Percentiles rank a stretch among this genome's conserved stretches.
Evolutionary conservation across 768 basidiomycete species (phyloP).

Genomic region (Suillus subluteus): DNA sequence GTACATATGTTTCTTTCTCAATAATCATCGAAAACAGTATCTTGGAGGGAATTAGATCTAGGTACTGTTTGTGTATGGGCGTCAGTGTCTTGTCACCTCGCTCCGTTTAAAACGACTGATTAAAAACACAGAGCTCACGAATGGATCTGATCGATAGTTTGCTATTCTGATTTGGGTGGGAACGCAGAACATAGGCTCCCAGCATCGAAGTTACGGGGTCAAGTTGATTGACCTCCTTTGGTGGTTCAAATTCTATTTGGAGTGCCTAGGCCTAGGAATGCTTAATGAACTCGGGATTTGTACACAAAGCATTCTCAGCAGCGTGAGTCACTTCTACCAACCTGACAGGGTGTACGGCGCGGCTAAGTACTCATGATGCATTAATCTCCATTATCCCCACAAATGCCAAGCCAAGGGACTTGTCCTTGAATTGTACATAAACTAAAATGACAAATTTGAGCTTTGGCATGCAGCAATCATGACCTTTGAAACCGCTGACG

Average conservation of each 20-base stretch:
- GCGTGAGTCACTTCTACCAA: background rate
- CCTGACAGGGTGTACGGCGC: no score
- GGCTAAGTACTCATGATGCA: background rate
- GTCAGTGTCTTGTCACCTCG: background rate
- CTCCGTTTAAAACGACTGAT: constrained; percentile 21
- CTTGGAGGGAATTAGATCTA: no score
- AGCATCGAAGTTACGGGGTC: background rate
- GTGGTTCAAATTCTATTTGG: background rate
- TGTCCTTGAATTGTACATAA: background rate
- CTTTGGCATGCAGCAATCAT: constrained; percentile 7
- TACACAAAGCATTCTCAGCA: background rate
- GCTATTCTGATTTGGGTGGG: background rate
- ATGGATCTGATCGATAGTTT: background rate
- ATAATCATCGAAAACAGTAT: constrained; percentile 25
- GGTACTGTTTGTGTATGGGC: background rate
- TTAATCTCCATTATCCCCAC: background rate
- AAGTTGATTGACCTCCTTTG: background rate
- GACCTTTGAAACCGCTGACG: constrained; percentile 37
- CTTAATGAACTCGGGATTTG: background rate
- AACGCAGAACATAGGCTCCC: background rate
- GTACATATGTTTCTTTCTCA: no score
- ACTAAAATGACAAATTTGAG: background rate
- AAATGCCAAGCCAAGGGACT: background rate
- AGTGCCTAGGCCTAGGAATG: no score
- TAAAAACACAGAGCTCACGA: background rate